Percentiles rank a stretch among this genome's conserved stretches.
Evolutionary conservation across 306 rosid species (phyloP).

Genomic region (Trichosanthes truncata): DNA sequence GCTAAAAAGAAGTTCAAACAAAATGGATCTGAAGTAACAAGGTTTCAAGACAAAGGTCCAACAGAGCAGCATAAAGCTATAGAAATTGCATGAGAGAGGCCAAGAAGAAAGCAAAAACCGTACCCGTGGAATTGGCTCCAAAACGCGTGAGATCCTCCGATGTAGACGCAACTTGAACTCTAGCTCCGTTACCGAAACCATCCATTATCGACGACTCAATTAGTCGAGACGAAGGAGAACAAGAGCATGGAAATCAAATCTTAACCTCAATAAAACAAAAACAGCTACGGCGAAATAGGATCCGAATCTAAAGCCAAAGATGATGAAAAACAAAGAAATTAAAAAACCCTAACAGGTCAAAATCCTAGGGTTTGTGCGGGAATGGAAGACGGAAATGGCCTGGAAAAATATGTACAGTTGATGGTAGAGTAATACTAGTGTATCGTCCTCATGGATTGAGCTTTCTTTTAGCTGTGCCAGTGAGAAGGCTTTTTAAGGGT

Average conservation of each 20-base stretch:
- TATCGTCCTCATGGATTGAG: constrained; percentile 11
- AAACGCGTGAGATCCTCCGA: constrained; percentile 45
- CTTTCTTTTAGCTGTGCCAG: not conserved
- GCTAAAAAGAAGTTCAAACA: not conserved
- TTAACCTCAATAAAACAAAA: not conserved
- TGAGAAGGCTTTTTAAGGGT: constrained; percentile 9
- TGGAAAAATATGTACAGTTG: constrained; percentile 33
- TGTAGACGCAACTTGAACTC: constrained; percentile 43
- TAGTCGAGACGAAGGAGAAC: constrained; percentile 14
- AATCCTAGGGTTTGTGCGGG: constrained; percentile 24
- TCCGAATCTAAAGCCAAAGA: not conserved
- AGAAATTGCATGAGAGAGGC: not conserved
- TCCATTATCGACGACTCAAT: constrained; percentile 52
- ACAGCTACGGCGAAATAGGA: constrained; percentile 7
- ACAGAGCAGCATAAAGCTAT: not conserved
- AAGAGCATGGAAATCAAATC: constrained; percentile 20
- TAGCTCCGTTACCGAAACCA: constrained; percentile 56
- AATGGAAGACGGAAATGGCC: constrained; percentile 9
- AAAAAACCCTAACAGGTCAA: constrained; percentile 24
- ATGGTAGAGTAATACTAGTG: constrained; percentile 12
- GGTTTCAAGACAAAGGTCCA: not conserved
- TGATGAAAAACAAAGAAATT: not conserved
- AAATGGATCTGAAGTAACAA: not conserved
- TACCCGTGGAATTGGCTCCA: constrained; percentile 60
- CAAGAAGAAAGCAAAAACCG: not conserved